Base-by-base conservation (phyloP, 2,329 filamentous ascomycete genomes). In the Metarhizium sp. region DNA sequence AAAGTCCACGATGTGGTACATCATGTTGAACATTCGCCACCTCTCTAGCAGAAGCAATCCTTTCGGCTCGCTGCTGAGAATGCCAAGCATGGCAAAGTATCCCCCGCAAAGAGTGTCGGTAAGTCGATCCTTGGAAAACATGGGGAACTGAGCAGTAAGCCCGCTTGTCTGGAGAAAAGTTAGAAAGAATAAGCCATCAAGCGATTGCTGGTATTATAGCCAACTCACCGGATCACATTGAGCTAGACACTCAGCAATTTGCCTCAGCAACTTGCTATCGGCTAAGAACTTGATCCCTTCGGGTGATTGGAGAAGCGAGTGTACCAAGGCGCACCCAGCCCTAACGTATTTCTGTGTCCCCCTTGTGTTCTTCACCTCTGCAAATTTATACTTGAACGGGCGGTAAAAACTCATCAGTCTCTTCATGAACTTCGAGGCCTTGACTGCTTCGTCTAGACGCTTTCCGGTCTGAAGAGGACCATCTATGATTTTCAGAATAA, bases 21-120 rank as follows among this genome's bases (percentile, higher is more conserved):
- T 95, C 90, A 99, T 99, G 71, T 97, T 97, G 73, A 96, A 92
- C 79, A 99, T 95, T 63, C 91, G 90, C 92, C 94, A 97, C 63
- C 90, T 80, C 68, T 97, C 92, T 66, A 99, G 82, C 73, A 99
- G 92, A 58, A 87, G 84, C 29, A 97, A 78, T 0, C 94, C 94
- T 62, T 87, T 89, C 0, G 81, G 75, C 64, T 96, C 90, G 53
- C 86, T 86, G 63, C 88, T 97, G 56, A 99, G 73, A 11, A 90
- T 85, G 7, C 94, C 95, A 2, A 99, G 75, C 77, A 99, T 90
- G 14, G 91, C 84, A 69, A 99, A 96, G 69, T 99, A 99, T 11
- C 95, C 95, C 16, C 88, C 86, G 59, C 90, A 94, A 6, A 99
- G 78, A 0, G 90, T 96, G 63, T 95, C 91, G 2, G 84, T 81